Percentiles rank a stretch among this genome's conserved stretches.
phyloP scores from a whole-genome alignment of 2,329 filamentous ascomycete genomes.

The Epichloe scottii region DNA sequence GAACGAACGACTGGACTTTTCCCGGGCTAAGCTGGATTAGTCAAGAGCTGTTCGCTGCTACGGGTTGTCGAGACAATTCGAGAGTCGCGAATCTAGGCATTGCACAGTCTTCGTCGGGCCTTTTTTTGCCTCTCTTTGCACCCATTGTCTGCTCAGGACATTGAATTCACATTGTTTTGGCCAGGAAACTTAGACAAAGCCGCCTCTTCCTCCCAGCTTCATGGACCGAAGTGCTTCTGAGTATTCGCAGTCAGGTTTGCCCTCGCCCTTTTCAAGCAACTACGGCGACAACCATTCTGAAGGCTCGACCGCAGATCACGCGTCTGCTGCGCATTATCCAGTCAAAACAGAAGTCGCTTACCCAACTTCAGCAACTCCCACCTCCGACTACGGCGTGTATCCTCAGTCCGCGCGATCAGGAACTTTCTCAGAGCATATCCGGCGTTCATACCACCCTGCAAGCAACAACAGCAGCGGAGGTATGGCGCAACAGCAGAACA shows the following conservation, averaged over 20 bases:
- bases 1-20: neutral
- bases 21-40: neutral
- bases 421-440: constrained; percentile 78
- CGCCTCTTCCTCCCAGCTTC: constrained; percentile 20
- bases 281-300: constrained; percentile 68
- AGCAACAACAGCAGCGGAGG: constrained; percentile 63
- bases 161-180: constrained; percentile 4
- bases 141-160: constrained; percentile 5
- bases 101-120: neutral
- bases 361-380: constrained; percentile 68
- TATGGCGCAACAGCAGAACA: constrained; percentile 96
- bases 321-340: constrained; percentile 83
- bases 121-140: neutral
- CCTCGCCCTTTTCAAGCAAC: constrained; percentile 54
- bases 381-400: constrained; percentile 77
- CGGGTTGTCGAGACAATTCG: neutral
- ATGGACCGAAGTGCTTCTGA: constrained; percentile 56
- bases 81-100: neutral
- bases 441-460: constrained; percentile 71
- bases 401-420: constrained; percentile 65
- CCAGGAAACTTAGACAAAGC: constrained; percentile 1
- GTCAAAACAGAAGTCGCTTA: constrained; percentile 72
- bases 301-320: constrained; percentile 76
- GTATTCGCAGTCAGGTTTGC: constrained; percentile 83
- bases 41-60: neutral